Conservation (phyloP, 805 yeast species). For the Metschnikowia bowlesiae region DNA sequence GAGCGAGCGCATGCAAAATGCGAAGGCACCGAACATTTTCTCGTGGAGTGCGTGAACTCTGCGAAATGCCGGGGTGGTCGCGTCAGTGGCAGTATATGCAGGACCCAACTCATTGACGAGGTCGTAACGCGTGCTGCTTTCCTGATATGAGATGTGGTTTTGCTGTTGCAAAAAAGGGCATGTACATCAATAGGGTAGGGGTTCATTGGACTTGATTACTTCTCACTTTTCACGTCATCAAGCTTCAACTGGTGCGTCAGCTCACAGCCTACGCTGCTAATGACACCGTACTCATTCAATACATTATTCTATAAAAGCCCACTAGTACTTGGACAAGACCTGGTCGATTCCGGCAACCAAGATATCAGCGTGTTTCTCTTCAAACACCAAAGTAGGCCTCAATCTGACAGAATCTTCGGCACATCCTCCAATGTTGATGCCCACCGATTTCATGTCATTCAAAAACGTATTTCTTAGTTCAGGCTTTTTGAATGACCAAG, state of each 20-base stretch:
- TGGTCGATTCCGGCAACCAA: constrained; percentile 43
- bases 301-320: not conserved
- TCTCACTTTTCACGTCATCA: no score
- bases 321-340: constrained; percentile 32
- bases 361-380: constrained; percentile 74
- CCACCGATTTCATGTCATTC: constrained; percentile 53
- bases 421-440: constrained; percentile 83
- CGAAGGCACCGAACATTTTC: not conserved
- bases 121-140: not conserved
- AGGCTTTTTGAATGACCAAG: constrained; percentile 62
- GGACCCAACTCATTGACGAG: not conserved
- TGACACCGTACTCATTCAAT: not conserved
- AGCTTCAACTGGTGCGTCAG: no score
- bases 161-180: no score
- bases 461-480: constrained; percentile 60
- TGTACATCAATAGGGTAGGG: no score
- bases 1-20: not conserved
- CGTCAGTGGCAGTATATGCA: not conserved
- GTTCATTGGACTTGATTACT: no score
- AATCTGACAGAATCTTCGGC: constrained; percentile 74
- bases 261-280: not conserved
- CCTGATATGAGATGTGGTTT: no score
- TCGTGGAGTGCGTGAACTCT: not conserved
- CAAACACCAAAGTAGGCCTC: constrained; percentile 76
- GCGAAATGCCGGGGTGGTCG: not conserved